phyloP scores from a whole-genome alignment of 352 stramenopile genomes.

The Globisporangium apiculatum region DNA sequence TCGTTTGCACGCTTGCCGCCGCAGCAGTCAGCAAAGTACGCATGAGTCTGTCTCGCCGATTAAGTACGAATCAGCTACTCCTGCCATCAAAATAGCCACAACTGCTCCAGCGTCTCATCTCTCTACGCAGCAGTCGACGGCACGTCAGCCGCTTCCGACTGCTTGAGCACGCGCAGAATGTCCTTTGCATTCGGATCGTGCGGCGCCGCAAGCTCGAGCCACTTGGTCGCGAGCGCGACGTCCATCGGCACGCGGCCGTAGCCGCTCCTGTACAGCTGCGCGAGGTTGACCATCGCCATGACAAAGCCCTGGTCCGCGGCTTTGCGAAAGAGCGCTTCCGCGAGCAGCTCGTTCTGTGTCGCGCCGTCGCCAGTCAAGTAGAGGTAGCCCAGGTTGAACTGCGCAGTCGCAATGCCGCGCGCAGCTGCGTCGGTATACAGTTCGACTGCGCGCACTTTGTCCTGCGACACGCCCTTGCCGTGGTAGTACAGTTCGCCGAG shows the following conservation, averaged over 20 bases:
- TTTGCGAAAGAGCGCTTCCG: conserved; percentile 64
- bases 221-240: conserved; percentile 53
- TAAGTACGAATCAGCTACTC: background rate
- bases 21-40: conserved; percentile 7
- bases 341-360: conserved; percentile 42
- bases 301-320: conserved; percentile 75
- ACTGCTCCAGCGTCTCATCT: background rate
- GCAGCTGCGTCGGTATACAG: conserved; percentile 66
- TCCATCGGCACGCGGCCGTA: conserved; percentile 64
- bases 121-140: background rate
- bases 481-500: conserved; percentile 72
- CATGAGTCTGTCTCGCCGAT: background rate
- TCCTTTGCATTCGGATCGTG: conserved; percentile 77
- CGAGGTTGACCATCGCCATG: conserved; percentile 86
- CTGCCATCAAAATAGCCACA: background rate
- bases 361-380: conserved; percentile 66
- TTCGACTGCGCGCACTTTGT: conserved; percentile 46
- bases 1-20: background rate
- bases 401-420: conserved; percentile 46
- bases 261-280: conserved; percentile 74
- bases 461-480: conserved; percentile 43
- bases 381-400: conserved; percentile 77
- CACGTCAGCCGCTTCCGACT: background rate
- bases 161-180: conserved; percentile 35
- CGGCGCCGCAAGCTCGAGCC: conserved; percentile 66